Conservation (phyloP, 176 grass and related monocot genomes). For the Triticum urartu region DNA sequence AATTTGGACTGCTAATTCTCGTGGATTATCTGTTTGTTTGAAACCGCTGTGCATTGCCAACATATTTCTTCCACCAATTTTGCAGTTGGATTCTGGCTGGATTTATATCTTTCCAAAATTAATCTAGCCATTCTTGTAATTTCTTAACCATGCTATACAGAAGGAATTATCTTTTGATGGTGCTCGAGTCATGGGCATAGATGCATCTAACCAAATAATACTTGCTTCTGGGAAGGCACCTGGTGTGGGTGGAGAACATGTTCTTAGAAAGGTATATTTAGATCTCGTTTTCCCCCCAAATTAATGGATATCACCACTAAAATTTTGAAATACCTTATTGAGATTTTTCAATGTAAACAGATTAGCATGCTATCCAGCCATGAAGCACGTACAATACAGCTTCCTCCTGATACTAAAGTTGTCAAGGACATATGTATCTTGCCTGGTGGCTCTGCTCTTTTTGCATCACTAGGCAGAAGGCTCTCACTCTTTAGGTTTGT, state of each 20-base stretch:
- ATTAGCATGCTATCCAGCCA: slow-evolving; percentile 52
- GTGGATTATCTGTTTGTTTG: not conserved
- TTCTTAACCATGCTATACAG: slow-evolving; percentile 42
- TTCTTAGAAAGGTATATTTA: slow-evolving; percentile 63
- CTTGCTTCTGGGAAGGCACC: slow-evolving; percentile 61
- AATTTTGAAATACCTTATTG: not conserved
- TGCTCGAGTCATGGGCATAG: slow-evolving; percentile 75
- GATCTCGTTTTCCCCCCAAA: not conserved
- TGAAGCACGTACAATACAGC: slow-evolving; percentile 42
- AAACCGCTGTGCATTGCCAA: not conserved
- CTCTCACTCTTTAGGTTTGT: slow-evolving; percentile 79
- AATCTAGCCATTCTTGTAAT: not conserved
- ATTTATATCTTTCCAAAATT: slow-evolving; percentile 2
- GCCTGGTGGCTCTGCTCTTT: slow-evolving; percentile 54
- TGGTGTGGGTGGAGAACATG: slow-evolving; percentile 49
- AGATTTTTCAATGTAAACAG: slow-evolving; percentile 42
- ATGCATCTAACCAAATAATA: slow-evolving; percentile 59
- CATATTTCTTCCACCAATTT: not conserved
- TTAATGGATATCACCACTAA: not conserved
- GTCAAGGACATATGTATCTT: slow-evolving; percentile 76
- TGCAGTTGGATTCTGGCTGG: not conserved
- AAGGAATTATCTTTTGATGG: slow-evolving; percentile 64
- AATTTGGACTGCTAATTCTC: not conserved
- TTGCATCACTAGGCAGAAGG: slow-evolving; percentile 71
- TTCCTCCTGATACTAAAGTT: slow-evolving; percentile 71